phyloP scores from a whole-genome alignment of 257 asterid species.

The Solanum chmielewskii region DNA sequence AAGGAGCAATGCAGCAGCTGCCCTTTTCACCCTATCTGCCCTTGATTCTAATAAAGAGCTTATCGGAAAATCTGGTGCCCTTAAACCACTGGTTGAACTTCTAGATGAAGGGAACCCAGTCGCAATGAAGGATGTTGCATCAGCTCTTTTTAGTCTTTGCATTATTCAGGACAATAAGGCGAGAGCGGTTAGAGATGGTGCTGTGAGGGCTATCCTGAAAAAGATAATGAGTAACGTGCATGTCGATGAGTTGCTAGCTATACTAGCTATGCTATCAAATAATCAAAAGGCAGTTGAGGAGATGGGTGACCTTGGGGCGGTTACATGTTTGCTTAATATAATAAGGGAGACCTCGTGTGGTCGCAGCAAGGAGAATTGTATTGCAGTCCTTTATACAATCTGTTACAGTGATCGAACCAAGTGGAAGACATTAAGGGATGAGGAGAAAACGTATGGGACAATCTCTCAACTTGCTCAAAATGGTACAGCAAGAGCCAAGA shows the following conservation, averaged over 20 bases:
- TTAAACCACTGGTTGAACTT: constrained; percentile 54
- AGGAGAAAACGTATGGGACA: constrained; percentile 41
- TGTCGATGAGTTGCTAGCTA: constrained; percentile 62
- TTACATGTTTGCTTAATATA: constrained; percentile 53
- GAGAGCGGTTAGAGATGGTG: constrained; percentile 71
- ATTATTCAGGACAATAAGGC: constrained; percentile 64
- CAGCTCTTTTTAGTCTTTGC: constrained; percentile 69
- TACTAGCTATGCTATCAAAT: constrained; percentile 75
- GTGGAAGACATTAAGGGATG: constrained; percentile 69
- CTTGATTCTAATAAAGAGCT: constrained; percentile 66
- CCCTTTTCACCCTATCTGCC: constrained; percentile 77
- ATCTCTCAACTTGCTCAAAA: constrained; percentile 51
- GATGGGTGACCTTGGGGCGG: constrained; percentile 56
- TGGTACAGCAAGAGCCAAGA: constrained; percentile 79
- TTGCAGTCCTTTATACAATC: constrained; percentile 43
- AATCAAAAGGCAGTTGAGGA: constrained; percentile 57
- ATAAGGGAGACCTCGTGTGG: constrained; percentile 47
- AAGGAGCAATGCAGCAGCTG: constrained; percentile 86
- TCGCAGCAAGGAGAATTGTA: constrained; percentile 62
- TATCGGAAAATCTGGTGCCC: constrained; percentile 63
- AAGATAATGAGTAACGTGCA: constrained; percentile 36
- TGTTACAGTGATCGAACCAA: constrained; percentile 53
- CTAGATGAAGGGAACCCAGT: constrained; percentile 57
- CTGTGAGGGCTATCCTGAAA: constrained; percentile 46
- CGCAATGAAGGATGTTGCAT: constrained; percentile 78